Evolutionary conservation across 1,139 yeast genomes (phyloP), one percentile per base, ranked within the genome.

Genomic region (Suhomyces panamericanus): DNA sequence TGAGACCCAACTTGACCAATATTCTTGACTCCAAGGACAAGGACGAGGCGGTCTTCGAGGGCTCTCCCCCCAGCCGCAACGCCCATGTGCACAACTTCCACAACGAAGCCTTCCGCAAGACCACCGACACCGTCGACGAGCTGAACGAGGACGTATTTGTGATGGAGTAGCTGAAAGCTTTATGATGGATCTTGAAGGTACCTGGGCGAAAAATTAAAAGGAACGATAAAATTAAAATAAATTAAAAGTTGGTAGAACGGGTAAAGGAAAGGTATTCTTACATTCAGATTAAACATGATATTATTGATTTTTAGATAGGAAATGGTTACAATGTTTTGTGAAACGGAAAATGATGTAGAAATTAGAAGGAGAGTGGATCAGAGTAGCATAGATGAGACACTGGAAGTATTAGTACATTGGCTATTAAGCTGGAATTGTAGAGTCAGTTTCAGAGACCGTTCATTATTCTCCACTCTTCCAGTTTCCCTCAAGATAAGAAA

Each of bases 1-100:
- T 67, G 32, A 58, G 76, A 41, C 78, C 77, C 2, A 62, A 52
- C 28, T 51, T 68, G 38, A 52, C 43, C 39, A 43, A 44, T 16
- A 43, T 52, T 27, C 35, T 48, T 17, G 46, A 39, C 28, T 22
- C 11, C 20, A 39, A 41, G 20, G 47, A 44, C 20, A 39, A 41
- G 20, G 47, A 44, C 11, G 44, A 44, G 7, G 13, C 14, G 7
- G 27, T 10, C 9, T 26, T 12, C 8, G 39, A 36, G n/a, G 20
- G 15, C 7, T 32, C 34, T 17, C 22, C 39, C 24, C 39, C 32
- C 14, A 13, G 22, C 20, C 15, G 13, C 34, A 32, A 32, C 4
- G 11, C 15, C 3, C 32, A 36, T 26, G 29, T 7, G 9, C 30
- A 26, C 33, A 35, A n/a, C 17, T 35, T 48, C 29, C 46, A 43